Evolutionary conservation across 306 rosid species (phyloP), one percentile per base, ranked within the genome.

Genomic region (Cicer yamashitae): DNA sequence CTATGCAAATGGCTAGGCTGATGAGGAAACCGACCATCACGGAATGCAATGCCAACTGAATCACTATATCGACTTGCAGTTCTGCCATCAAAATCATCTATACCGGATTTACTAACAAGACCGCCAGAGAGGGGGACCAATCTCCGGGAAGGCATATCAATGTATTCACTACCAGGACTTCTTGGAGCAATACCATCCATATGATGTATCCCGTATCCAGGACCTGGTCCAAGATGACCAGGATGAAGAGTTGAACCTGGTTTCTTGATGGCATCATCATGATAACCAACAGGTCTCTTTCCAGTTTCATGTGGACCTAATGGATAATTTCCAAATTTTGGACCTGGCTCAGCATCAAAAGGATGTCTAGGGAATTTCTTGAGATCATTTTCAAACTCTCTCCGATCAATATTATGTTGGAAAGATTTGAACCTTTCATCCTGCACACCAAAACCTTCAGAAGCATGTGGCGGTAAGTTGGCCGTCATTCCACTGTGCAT

Each of bases 11-110:
- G 93, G 77, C 83, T 53, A 10, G 91, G 89, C 60, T 84, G 82
- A 76, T 56, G 84, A 74, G 93, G 73, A 83, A 86, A 89, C 78
- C 96, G 87, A 65, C 87, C 81, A 57, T 89, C 97, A 56, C 59
- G 91, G 71, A 89, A 87, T 54, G 84, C 72, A 80, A 77, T 64
- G 53, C 82, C 87, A 81, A 11, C 77, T 40, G 93, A 83, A 47
- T 86, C 96, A 76, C 94, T 94, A 74, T 88, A 86, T 9, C 81
- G 91, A 73, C 52, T 85, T 12, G 86, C 82, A 77, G 82, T 91
- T 67, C 96, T 88, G 40, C 91, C 91, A 82, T 88, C 96, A 87
- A 89, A 83, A 79, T 94, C 96, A 75, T 94, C 91, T 18, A 74
- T 74, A 14, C 83, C 79, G 0, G 86, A 65, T 67, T 81, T 83